Base-by-base conservation (phyloP, 1,284 basidiomycete genomes). In the Apiotrichum porosum region DNA sequence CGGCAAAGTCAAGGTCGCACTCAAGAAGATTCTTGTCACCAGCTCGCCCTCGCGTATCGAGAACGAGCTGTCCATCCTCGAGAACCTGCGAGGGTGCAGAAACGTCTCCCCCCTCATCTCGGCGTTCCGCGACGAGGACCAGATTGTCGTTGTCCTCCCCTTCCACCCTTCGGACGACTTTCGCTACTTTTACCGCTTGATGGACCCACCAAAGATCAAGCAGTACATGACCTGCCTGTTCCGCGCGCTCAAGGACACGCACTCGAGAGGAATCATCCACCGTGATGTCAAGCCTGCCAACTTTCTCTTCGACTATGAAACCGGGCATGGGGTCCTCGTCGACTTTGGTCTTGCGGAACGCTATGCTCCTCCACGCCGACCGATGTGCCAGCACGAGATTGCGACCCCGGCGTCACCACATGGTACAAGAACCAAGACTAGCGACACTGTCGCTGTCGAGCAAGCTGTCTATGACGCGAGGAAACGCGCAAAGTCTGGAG, bases 221-320 rank as follows among this genome's bases (percentile, higher is more conserved):
- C 77, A 82, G 43, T 99, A 98, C 76, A 85, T 98, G 62, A 83
- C 85, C 34, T 93, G 88, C 66, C 82, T 99, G 67, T 85, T 98
- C 68, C 84, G 87, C 18, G 92, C 90, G 1, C 73, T 98, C 44
- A 83, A 86, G 42, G 91, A 94, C 60, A 86, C 90, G 19, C 95
- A 98, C 68, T 75, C 82, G n/a, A 79, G 88, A 41, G 83, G 81
- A 8, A 86, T 98, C 63, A 88, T 98, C 42, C 94, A 98, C 73
- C 88, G 94, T 31, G 94, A 98, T 71, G 89, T 98, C 63, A 98
- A 98, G 68, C 95, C 94, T 15, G 94, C 94, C 53, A 98, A 98
- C 72, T 98, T 98, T 66, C 79, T 98, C 28, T 98, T 88, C 70
- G 89, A 98, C 70, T 85, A 89, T 26, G 80, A 80, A 37, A 86